Conservation (phyloP, 2,329 filamentous ascomycete species). For the Xylariaceae sp. region DNA sequence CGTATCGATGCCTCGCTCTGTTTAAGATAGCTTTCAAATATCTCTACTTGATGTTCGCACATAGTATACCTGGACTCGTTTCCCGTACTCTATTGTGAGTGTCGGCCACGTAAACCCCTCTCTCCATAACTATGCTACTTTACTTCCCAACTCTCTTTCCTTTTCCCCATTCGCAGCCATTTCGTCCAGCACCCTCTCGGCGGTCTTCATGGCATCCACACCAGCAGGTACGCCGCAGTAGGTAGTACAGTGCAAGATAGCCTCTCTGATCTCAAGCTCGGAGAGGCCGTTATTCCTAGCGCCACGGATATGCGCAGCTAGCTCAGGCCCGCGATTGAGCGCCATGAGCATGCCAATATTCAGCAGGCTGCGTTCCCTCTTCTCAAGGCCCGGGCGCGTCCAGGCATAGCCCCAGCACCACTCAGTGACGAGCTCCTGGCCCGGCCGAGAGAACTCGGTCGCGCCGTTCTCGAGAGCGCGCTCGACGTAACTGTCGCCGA, state of each 20-base stretch:
- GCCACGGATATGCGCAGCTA: constrained; percentile 66
- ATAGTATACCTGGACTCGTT: too few relatives aligned
- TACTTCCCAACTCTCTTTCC: constrained; percentile 37
- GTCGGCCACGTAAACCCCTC: too few relatives aligned
- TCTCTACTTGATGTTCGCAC: neutral
- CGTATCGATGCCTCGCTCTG: too few relatives aligned
- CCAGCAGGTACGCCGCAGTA: constrained; percentile 53
- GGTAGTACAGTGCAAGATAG: constrained; percentile 53
- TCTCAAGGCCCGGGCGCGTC: constrained; percentile 66
- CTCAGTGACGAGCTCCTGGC: constrained; percentile 68
- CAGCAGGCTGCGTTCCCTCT: constrained; percentile 65
- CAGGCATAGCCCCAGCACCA: constrained; percentile 69
- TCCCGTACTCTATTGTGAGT: too few relatives aligned
- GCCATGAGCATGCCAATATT: constrained; percentile 68
- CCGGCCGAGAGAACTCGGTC: constrained; percentile 63
- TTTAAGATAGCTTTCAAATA: neutral
- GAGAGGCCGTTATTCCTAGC: constrained; percentile 67
- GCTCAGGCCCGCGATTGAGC: constrained; percentile 63
- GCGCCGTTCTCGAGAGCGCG: constrained; percentile 60
- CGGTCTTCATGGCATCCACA: constrained; percentile 47
- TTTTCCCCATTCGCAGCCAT: constrained; percentile 41
- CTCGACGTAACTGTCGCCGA: constrained; percentile 67
- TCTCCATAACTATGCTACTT: constrained; percentile 20
- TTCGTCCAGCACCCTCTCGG: constrained; percentile 41
- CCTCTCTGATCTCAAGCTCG: constrained; percentile 68